A percentile compares a stretch with the other conserved stretches of the same genome.
Conservation (phyloP, 805 yeast species). For the Wickerhamiella occidentalis region DNA sequence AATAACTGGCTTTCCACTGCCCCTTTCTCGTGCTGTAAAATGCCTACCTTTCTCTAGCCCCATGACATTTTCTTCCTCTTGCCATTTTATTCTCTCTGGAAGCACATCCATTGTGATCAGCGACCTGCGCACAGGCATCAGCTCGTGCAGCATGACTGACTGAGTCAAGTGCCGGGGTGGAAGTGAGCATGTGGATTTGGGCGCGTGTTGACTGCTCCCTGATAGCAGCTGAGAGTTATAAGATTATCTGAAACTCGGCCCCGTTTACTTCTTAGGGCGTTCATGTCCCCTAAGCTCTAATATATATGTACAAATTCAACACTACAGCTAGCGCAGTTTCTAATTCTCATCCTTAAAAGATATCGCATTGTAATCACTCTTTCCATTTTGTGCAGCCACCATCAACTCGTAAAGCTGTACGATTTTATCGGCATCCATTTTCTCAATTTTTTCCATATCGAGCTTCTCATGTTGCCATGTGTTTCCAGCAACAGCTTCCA, state of each 20-base stretch:
- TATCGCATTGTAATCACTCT: slow-evolving; percentile 29
- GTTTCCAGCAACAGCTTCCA: slow-evolving; percentile 33
- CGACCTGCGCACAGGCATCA: slow-evolving; percentile 5
- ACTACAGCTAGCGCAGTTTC: too few species aligned
- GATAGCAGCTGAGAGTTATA: too few species aligned
- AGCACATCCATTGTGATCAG: slow-evolving; percentile 1
- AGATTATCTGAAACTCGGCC: too few species aligned
- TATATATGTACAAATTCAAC: neutral
- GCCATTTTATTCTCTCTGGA: slow-evolving; percentile 9
- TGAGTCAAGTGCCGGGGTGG: neutral
- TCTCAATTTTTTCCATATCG: slow-evolving; percentile 53
- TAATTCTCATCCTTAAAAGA: slow-evolving; percentile 11
- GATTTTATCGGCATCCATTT: slow-evolving; percentile 84
- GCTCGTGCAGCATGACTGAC: slow-evolving; percentile 9
- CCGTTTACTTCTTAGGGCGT: neutral
- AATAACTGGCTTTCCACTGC: neutral
- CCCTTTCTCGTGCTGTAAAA: slow-evolving; percentile 9
- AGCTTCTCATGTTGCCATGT: slow-evolving; percentile 54
- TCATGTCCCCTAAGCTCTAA: neutral
- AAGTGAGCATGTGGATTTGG: neutral
- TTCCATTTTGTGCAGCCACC: slow-evolving; percentile 31
- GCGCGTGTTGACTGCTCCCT: too few species aligned
- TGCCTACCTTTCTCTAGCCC: neutral
- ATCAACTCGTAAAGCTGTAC: slow-evolving; percentile 47
- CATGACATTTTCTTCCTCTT: neutral